phyloP scores from a whole-genome alignment of 2,329 filamentous ascomycete species.

The Rhinocladiella similis region DNA sequence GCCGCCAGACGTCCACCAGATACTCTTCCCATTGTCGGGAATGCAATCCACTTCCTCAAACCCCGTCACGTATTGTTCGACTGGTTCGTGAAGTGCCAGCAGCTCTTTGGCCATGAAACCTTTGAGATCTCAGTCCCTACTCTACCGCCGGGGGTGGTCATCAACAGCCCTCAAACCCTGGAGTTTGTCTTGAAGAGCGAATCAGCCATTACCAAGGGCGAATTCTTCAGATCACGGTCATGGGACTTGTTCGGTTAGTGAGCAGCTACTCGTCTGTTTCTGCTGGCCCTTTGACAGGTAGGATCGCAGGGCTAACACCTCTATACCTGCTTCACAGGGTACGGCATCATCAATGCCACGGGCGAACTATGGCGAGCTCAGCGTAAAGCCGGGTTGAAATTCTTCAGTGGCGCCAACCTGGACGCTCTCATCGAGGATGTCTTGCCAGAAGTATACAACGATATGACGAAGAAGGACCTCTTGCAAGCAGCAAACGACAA shows the following conservation, averaged over 20 bases:
- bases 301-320: neutral
- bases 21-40: slow-evolving; percentile 55
- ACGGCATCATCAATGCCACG: slow-evolving; percentile 68
- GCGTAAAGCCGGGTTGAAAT: slow-evolving; percentile 60
- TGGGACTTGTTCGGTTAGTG: slow-evolving; percentile 60
- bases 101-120: slow-evolving; percentile 58
- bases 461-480: slow-evolving; percentile 43
- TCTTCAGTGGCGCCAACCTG: slow-evolving; percentile 60
- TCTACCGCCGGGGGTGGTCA: slow-evolving; percentile 62
- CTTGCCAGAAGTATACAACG: slow-evolving; percentile 55
- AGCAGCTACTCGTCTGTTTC: too few species aligned
- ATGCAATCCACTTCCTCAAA: slow-evolving; percentile 62
- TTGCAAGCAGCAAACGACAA: slow-evolving; percentile 31
- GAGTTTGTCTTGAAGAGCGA: slow-evolving; percentile 65
- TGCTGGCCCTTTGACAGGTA: neutral
- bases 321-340: slow-evolving; percentile 37
- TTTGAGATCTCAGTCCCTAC: slow-evolving; percentile 64
- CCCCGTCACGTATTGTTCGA: slow-evolving; percentile 60
- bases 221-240: slow-evolving; percentile 60
- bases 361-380: slow-evolving; percentile 64
- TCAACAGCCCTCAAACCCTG: slow-evolving; percentile 62
- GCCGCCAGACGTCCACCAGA: slow-evolving; percentile 27
- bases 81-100: slow-evolving; percentile 63
- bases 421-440: slow-evolving; percentile 58
- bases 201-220: slow-evolving; percentile 61